phyloP scores from a whole-genome alignment of 352 stramenopile species.

The Phytophthora idaei region DNA sequence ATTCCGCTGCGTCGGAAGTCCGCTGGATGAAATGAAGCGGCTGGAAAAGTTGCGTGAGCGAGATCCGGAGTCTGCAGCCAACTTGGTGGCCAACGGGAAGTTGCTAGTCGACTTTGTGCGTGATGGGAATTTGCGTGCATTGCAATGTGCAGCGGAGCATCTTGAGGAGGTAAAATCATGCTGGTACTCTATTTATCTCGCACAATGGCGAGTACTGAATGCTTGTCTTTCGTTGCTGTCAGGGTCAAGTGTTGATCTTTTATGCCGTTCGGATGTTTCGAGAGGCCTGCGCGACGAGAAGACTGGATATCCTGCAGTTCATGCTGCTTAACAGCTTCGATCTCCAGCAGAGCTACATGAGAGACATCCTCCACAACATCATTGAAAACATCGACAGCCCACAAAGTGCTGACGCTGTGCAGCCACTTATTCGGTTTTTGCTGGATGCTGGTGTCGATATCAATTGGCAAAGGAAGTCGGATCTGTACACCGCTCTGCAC shows the following conservation, averaged over 20 bases:
- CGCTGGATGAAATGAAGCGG: constrained; percentile 63
- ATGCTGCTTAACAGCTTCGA: constrained; percentile 76
- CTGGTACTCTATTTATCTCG: not conserved
- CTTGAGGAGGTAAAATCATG: constrained; percentile 44
- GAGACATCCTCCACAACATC: constrained; percentile 57
- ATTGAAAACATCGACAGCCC: constrained; percentile 43
- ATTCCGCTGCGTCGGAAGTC: constrained; percentile 47
- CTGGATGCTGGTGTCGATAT: constrained; percentile 67
- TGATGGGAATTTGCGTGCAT: constrained; percentile 53
- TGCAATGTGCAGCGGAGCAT: constrained; percentile 53
- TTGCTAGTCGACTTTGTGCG: constrained; percentile 56
- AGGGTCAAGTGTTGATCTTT: constrained; percentile 64
- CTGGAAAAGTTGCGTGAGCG: constrained; percentile 49
- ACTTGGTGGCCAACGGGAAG: constrained; percentile 69
- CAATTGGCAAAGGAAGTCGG: constrained; percentile 73
- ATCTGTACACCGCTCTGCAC: constrained; percentile 70
- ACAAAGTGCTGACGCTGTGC: constrained; percentile 42
- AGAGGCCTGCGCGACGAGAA: constrained; percentile 45
- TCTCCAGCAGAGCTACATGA: constrained; percentile 56
- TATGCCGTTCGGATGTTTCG: constrained; percentile 76
- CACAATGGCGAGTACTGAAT: not conserved
- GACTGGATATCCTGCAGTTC: constrained; percentile 66
- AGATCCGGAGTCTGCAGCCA: constrained; percentile 58
- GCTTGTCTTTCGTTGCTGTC: not conserved
- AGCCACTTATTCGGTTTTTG: constrained; percentile 66